Conservation (phyloP, 108 stramenopile genomes). For the Conticribra guillardii region DNA sequence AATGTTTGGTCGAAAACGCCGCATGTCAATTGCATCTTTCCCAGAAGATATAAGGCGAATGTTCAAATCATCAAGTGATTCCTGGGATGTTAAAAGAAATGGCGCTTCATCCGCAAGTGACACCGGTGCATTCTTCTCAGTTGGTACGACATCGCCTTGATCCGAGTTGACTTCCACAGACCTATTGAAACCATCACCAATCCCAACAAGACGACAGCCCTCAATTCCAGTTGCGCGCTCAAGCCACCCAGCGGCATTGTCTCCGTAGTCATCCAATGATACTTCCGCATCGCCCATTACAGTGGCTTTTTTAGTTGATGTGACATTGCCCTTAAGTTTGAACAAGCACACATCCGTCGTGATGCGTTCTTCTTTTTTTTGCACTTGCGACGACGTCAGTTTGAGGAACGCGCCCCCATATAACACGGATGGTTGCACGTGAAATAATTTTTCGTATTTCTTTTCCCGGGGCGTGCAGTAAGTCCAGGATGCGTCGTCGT, state of each 20-base stretch:
- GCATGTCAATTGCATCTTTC: slow-evolving; percentile 43
- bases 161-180: slow-evolving; percentile 34
- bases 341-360: no score
- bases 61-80: slow-evolving; percentile 48
- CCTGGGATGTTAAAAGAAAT: slow-evolving; percentile 32
- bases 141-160: slow-evolving; percentile 37
- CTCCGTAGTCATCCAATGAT: slow-evolving; percentile 29
- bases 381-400: slow-evolving; percentile 1
- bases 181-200: slow-evolving; percentile 29
- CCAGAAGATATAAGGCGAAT: slow-evolving; percentile 21
- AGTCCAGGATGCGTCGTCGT: slow-evolving; percentile 10
- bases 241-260: slow-evolving; percentile 42
- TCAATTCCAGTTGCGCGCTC: slow-evolving; percentile 27
- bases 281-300: no score
- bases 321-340: no score
- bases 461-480: slow-evolving; percentile 50
- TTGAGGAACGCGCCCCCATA: not conserved
- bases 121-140: not conserved
- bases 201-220: slow-evolving; percentile 34
- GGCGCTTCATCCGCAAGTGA: slow-evolving; percentile 57
- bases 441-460: slow-evolving; percentile 43
- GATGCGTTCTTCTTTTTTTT: not conserved
- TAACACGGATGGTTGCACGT: slow-evolving; percentile 24
- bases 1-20: slow-evolving; percentile 60
- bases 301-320: no score